Conservation (phyloP, 345 rosid species). For the Eucalyptus cloeziana region DNA sequence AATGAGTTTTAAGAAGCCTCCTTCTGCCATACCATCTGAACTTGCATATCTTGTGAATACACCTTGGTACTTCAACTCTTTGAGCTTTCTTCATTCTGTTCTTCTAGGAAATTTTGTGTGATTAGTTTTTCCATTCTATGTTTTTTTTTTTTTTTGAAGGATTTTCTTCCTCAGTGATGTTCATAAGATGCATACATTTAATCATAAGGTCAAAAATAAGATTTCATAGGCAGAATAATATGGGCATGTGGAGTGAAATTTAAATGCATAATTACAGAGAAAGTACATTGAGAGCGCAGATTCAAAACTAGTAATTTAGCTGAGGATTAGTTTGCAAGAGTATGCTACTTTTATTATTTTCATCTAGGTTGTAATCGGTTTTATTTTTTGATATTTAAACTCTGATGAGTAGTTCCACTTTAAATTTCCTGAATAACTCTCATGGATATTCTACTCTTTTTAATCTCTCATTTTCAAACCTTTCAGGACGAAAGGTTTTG, state of each 20-base stretch:
- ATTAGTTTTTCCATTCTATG: not conserved
- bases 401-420: not conserved
- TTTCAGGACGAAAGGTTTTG: conserved; percentile 55
- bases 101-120: not conserved
- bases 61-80: conserved; percentile 25
- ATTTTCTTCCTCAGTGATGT: not conserved
- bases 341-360: not conserved
- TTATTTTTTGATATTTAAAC: not conserved
- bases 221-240: not conserved
- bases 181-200: not conserved
- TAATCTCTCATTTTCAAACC: not conserved
- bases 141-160: not conserved
- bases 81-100: not conserved
- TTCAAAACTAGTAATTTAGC: not conserved
- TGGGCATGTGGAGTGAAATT: not conserved
- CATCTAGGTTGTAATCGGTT: not conserved
- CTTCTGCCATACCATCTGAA: conserved; percentile 43
- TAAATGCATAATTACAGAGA: not conserved
- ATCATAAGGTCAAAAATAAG: not conserved
- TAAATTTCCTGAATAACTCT: not conserved
- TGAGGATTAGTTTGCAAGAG: not conserved
- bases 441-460: not conserved
- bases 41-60: conserved; percentile 49
- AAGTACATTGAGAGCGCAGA: not conserved
- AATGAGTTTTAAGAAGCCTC: conserved; percentile 67